Percentiles rank a stretch among this genome's conserved stretches.
phyloP scores from a whole-genome alignment of 2,329 filamentous ascomycete genomes.

The Monascus ruber region DNA sequence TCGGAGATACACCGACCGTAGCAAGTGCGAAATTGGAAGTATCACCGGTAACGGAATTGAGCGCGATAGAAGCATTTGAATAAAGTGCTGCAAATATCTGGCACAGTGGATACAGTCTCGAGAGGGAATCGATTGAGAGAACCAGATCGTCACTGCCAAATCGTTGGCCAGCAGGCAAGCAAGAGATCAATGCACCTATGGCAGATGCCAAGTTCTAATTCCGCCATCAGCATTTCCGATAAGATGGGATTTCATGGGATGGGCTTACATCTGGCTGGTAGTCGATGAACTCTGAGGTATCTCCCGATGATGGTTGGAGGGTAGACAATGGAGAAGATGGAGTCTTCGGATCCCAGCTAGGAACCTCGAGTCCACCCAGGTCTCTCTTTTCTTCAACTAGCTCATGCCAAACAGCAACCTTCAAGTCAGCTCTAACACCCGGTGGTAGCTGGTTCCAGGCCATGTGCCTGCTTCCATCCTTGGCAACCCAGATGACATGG shows the following conservation, averaged over 20 bases:
- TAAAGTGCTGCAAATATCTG: conserved; percentile 74
- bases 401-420: conserved; percentile 88
- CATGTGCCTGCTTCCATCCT: conserved; percentile 80
- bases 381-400: conserved; percentile 60
- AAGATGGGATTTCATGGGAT: background rate
- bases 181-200: conserved; percentile 63
- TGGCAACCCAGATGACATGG: conserved; percentile 83
- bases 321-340: conserved; percentile 36
- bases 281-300: conserved; percentile 59
- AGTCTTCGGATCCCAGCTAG: conserved; percentile 45
- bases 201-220: conserved; percentile 71
- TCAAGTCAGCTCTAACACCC: conserved; percentile 60
- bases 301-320: conserved; percentile 27
- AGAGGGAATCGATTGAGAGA: conserved; percentile 70
- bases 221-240: background rate
- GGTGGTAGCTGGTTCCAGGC: conserved; percentile 87
- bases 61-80: conserved; percentile 70
- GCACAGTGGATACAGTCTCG: conserved; percentile 65
- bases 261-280: conserved; percentile 56
- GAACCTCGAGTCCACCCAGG: conserved; percentile 51
- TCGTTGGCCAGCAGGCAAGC: conserved; percentile 63
- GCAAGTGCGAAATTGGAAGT: conserved; percentile 61
- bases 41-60: conserved; percentile 75
- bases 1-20: conserved; percentile 64
- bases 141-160: conserved; percentile 67